phyloP scores from a whole-genome alignment of 805 yeast genomes.

The Candida krabiensis region DNA sequence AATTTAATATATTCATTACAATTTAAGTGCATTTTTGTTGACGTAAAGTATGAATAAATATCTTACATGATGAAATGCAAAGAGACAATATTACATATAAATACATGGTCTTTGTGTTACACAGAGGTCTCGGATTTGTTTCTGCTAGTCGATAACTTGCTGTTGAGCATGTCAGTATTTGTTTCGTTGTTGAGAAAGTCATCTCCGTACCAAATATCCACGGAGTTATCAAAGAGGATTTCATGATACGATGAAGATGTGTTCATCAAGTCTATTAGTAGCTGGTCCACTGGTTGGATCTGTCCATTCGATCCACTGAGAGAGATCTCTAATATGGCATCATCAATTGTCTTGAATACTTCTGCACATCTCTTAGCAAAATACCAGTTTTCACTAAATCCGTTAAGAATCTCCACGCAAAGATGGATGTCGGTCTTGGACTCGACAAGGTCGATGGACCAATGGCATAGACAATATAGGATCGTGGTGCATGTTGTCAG shows the following conservation, averaged over 20 bases:
- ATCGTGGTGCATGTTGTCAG: constrained; percentile 48
- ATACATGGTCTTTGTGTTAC: too few relatives aligned
- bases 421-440: constrained; percentile 47
- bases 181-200: constrained; percentile 17
- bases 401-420: constrained; percentile 45
- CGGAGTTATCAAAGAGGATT: constrained; percentile 45
- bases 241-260: constrained; percentile 45
- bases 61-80: too few relatives aligned
- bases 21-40: too few relatives aligned
- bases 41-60: too few relatives aligned
- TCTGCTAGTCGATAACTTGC: neutral
- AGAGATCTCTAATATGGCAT: constrained; percentile 46
- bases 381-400: constrained; percentile 47
- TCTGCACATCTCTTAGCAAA: constrained; percentile 45
- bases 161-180: neutral
- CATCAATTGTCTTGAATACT: constrained; percentile 44
- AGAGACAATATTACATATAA: too few relatives aligned
- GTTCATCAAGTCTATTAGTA: constrained; percentile 41
- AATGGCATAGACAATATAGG: constrained; percentile 45
- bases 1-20: too few relatives aligned
- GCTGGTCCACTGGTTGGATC: constrained; percentile 38
- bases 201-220: constrained; percentile 45
- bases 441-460: constrained; percentile 46
- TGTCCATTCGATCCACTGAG: constrained; percentile 35
- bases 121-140: neutral